Evolutionary conservation across 2,329 filamentous ascomycete species (phyloP).

Genomic region (Lanzia echinophila): DNA sequence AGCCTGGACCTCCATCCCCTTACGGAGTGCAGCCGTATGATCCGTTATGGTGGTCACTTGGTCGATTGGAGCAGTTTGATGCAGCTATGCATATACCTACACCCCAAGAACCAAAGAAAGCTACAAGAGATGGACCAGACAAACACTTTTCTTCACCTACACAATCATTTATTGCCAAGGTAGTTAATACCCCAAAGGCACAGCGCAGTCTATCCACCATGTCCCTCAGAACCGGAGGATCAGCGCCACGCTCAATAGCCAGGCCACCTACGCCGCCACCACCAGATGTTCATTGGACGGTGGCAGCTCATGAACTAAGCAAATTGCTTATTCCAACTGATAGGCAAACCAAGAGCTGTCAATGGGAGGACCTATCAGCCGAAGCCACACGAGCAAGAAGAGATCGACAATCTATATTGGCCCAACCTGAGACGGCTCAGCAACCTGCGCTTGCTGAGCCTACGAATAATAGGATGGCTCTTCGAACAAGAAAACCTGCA

Average conservation of each 20-base stretch:
- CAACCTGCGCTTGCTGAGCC: conserved; percentile 27
- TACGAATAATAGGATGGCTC: conserved; percentile 57
- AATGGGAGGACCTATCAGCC: conserved; percentile 68
- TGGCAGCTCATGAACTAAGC: conserved; percentile 75
- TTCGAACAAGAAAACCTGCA: conserved; percentile 61
- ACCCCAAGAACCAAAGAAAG: conserved; percentile 45
- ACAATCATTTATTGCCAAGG: conserved; percentile 77
- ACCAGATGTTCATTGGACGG: conserved; percentile 78
- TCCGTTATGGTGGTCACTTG: conserved; percentile 62
- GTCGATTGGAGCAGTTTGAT: conserved; percentile 65
- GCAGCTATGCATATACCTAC: conserved; percentile 44
- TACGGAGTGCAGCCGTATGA: conserved; percentile 46
- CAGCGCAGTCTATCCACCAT: conserved; percentile 56
- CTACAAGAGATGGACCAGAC: conserved; percentile 43
- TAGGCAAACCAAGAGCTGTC: conserved; percentile 69
- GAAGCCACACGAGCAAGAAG: conserved; percentile 56
- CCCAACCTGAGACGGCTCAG: conserved; percentile 25
- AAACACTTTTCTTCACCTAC: conserved; percentile 84
- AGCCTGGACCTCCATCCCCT: conserved; percentile 7
- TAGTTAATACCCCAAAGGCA: conserved; percentile 56
- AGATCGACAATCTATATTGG: conserved; percentile 55
- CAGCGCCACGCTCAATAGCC: conserved; percentile 33
- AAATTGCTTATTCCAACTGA: conserved; percentile 73
- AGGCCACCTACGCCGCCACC: conserved; percentile 58
- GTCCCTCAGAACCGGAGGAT: conserved; percentile 31